These are phyloP conservation scores for Davidsoniella neocaledoniae DNA, from an alignment of 2,329 filamentous ascomycete species.

Conservation along the genomic window DNA sequence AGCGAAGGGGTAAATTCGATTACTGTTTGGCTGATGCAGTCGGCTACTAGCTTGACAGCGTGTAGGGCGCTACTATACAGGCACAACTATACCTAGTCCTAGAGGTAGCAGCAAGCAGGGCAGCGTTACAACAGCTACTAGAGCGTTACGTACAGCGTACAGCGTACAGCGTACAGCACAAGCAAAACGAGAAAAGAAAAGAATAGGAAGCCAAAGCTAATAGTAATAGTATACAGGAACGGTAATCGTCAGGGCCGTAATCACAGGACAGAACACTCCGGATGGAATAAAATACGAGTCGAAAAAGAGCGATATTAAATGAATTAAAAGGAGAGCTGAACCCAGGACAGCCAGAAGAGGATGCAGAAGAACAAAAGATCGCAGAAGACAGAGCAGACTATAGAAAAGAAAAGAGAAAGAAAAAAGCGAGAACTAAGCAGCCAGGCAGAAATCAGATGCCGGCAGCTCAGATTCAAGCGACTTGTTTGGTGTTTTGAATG, in stretches of 20 bases:
- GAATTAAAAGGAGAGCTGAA: constrained; percentile 1
- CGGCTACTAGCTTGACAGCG: too few relatives aligned
- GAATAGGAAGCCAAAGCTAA: background rate
- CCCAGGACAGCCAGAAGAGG: background rate
- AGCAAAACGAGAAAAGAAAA: too few relatives aligned
- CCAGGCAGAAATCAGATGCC: background rate
- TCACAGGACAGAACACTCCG: background rate
- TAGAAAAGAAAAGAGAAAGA: background rate
- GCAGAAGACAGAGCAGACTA: background rate
- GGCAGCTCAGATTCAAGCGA: background rate
- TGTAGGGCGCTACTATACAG: too few relatives aligned
- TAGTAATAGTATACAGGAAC: background rate
- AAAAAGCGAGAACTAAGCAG: background rate
- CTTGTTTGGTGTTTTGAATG: background rate
- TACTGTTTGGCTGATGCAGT: too few relatives aligned
- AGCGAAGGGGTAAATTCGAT: too few relatives aligned
- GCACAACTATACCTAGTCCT: too few relatives aligned
- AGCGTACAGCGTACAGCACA: too few relatives aligned
- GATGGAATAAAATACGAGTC: background rate
- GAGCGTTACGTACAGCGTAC: too few relatives aligned
- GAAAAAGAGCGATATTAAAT: constrained; percentile 1
- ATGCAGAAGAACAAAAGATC: background rate
- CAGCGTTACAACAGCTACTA: too few relatives aligned
- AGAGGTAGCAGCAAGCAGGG: too few relatives aligned
- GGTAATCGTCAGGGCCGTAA: background rate